These are phyloP conservation scores for Tolypocladium album DNA, from an alignment of 2,329 filamentous ascomycete species.

Conservation along the genomic window DNA sequence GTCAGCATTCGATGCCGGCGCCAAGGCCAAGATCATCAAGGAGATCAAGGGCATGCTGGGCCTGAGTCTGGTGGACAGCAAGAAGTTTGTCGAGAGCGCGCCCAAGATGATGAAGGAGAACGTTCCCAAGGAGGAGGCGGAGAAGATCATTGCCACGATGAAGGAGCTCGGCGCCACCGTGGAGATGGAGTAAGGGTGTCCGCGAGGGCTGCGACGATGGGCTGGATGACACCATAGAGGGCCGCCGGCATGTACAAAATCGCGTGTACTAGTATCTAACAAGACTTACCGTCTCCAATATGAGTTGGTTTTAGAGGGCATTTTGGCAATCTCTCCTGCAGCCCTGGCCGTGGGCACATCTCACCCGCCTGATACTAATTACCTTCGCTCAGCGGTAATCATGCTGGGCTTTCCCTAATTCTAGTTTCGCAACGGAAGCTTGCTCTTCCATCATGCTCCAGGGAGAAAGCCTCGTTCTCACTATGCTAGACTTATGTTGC, in stretches of 20 bases:
- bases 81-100: constrained; percentile 99
- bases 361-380: not conserved
- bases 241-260: constrained; percentile 27
- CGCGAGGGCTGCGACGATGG: not conserved
- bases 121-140: constrained; percentile 95
- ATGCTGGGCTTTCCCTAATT: not conserved
- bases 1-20: constrained; percentile 70
- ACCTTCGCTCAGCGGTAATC: not conserved
- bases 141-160: constrained; percentile 94
- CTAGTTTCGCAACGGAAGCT: not conserved
- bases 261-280: constrained; percentile 26
- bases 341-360: not conserved
- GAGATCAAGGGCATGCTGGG: constrained; percentile 96
- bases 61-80: constrained; percentile 93
- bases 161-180: constrained; percentile 88
- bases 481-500: constrained; percentile 3
- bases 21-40: constrained; percentile 99
- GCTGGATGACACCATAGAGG: constrained; percentile 19
- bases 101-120: constrained; percentile 99
- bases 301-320: not conserved
- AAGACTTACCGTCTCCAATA: not conserved
- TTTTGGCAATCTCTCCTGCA: not conserved
- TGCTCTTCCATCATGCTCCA: not conserved
- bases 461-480: not conserved
- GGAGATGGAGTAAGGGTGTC: constrained; percentile 65